Evolutionary conservation across 2,329 filamentous ascomycete species (phyloP).

Genomic region (Aureobasidium vineae): DNA sequence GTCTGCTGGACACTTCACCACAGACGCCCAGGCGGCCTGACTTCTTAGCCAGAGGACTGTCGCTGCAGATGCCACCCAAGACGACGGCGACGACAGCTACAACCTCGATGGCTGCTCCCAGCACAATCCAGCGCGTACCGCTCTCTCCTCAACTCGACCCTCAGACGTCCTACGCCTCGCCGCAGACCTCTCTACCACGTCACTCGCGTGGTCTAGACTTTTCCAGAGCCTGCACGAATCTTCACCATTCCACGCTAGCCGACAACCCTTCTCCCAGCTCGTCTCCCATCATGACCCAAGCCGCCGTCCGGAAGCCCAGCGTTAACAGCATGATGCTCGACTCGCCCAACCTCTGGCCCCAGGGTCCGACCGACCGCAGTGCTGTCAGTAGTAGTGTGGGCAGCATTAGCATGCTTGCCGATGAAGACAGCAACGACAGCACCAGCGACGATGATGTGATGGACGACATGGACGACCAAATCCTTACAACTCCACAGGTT

Average conservation of each 20-base stretch:
- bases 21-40: constrained; percentile 68
- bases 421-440: constrained; percentile 62
- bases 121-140: constrained; percentile 59
- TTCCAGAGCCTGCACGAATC: constrained; percentile 84
- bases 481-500: constrained; percentile 78
- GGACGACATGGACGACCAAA: constrained; percentile 61
- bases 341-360: constrained; percentile 56
- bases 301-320: constrained; percentile 51
- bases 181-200: constrained; percentile 81
- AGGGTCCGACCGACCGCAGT: constrained; percentile 58
- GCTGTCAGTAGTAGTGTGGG: constrained; percentile 77
- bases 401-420: constrained; percentile 67
- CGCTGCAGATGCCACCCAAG: constrained; percentile 65
- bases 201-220: constrained; percentile 91
- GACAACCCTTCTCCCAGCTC: constrained; percentile 86
- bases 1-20: constrained; percentile 42
- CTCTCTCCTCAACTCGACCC: constrained; percentile 84
- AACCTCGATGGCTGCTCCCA: constrained; percentile 44
- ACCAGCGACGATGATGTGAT: constrained; percentile 61
- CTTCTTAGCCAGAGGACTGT: constrained; percentile 62
- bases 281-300: constrained; percentile 77
- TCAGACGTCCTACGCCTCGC: constrained; percentile 80
- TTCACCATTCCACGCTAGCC: constrained; percentile 92
- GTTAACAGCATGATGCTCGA: constrained; percentile 52
- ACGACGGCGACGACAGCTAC: constrained; percentile 41